These are phyloP conservation scores for Cochlearia excelsa DNA, from an alignment of 345 rosid genomes.

Conservation along the genomic window DNA sequence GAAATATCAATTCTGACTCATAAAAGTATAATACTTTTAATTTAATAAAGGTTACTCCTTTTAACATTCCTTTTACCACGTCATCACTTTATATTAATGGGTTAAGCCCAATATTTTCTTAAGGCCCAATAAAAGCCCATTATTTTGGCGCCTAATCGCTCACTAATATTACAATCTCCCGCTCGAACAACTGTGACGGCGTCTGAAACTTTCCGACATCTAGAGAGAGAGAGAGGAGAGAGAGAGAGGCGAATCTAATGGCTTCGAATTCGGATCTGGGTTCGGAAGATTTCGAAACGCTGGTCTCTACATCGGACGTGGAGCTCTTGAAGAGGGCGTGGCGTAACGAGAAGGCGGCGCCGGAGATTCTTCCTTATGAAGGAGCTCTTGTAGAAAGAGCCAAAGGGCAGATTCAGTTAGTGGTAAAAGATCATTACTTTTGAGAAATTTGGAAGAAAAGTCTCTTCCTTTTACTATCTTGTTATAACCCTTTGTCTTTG, in stretches of 20 bases:
- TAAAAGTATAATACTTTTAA: too few species aligned
- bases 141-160: constrained; percentile 4
- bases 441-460: too few species aligned
- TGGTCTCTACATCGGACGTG: constrained; percentile 61
- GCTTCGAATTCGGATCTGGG: constrained; percentile 38
- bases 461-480: not conserved
- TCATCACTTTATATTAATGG: not conserved
- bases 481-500: not conserved
- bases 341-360: constrained; percentile 96
- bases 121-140: not conserved
- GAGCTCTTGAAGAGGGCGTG: constrained; percentile 67
- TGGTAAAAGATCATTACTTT: constrained; percentile 32
- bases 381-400: constrained; percentile 48
- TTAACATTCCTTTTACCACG: too few species aligned
- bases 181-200: constrained; percentile 12
- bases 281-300: constrained; percentile 50
- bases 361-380: constrained; percentile 71
- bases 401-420: constrained; percentile 55
- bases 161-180: not conserved
- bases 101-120: not conserved
- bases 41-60: too few species aligned
- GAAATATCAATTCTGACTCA: too few species aligned
- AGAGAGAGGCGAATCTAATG: constrained; percentile 22
- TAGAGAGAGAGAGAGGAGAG: not conserved
- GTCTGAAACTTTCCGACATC: constrained; percentile 2